These are phyloP conservation scores for Alloascoidea africana DNA, from an alignment of 805 yeast genomes.

Conservation along the genomic window DNA sequence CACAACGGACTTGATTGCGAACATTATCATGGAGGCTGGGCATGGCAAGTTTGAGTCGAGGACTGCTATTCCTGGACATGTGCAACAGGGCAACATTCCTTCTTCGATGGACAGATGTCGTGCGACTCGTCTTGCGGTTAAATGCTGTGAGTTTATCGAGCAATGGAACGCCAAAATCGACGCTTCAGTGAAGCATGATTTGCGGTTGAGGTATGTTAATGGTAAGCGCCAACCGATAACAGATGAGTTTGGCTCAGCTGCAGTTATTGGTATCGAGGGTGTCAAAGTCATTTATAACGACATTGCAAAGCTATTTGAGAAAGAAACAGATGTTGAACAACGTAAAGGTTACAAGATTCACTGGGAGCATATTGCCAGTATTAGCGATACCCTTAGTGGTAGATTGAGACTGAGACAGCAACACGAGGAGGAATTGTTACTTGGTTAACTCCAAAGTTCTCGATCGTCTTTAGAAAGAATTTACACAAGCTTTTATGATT, in stretches of 20 bases:
- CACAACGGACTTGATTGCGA: constrained; percentile 53
- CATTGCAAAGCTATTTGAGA: constrained; percentile 38
- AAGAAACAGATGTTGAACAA: constrained; percentile 41
- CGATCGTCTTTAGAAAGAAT: too few species aligned
- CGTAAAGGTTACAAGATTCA: constrained; percentile 59
- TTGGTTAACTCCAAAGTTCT: too few species aligned
- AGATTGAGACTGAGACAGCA: constrained; percentile 33
- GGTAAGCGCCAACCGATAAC: constrained; percentile 1
- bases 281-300: constrained; percentile 43
- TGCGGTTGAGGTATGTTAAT: background rate
- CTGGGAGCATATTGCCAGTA: constrained; percentile 46
- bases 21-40: constrained; percentile 47
- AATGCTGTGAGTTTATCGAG: constrained; percentile 58
- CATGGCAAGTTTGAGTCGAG: constrained; percentile 57
- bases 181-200: background rate
- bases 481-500: too few species aligned
- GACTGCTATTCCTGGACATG: constrained; percentile 78
- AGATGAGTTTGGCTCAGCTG: constrained; percentile 19
- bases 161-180: constrained; percentile 9
- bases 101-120: constrained; percentile 65
- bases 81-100: constrained; percentile 73
- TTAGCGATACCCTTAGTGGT: constrained; percentile 62
- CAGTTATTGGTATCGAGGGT: constrained; percentile 61
- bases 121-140: constrained; percentile 57
- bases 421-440: background rate